A percentile compares a stretch with the other conserved stretches of the same genome.
phyloP scores from a whole-genome alignment of 2,329 filamentous ascomycete genomes.

The Neophaeococcomyces aloes region DNA sequence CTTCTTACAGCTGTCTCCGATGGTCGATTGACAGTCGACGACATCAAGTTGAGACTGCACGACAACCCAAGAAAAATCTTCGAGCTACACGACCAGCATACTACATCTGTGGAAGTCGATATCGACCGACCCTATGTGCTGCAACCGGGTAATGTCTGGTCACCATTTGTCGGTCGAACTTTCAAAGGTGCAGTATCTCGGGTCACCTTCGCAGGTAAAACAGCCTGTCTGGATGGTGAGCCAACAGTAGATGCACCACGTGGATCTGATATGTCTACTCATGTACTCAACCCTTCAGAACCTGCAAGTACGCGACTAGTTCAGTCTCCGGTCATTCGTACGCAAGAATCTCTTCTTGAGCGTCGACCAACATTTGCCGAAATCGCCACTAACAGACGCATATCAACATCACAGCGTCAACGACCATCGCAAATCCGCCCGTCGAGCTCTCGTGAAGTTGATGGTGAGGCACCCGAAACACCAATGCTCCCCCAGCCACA shows the following conservation, averaged over 20 bases:
- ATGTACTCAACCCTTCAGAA: constrained; percentile 42
- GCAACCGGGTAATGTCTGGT: constrained; percentile 47
- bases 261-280: constrained; percentile 67
- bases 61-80: constrained; percentile 74
- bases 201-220: constrained; percentile 64
- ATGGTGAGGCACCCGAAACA: constrained; percentile 17
- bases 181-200: constrained; percentile 62
- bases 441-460: constrained; percentile 13
- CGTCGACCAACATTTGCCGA: constrained; percentile 17
- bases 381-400: constrained; percentile 10
- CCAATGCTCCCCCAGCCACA: constrained; percentile 20
- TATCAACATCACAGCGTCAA: constrained; percentile 17
- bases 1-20: constrained; percentile 66
- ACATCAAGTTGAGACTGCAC: constrained; percentile 60
- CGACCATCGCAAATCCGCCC: constrained; percentile 12
- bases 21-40: constrained; percentile 61
- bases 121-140: constrained; percentile 60
- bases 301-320: constrained; percentile 44
- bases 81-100: constrained; percentile 69
- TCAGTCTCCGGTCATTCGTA: constrained; percentile 32
- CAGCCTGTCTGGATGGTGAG: constrained; percentile 63
- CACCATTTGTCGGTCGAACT: constrained; percentile 58
- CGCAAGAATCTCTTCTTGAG: constrained; percentile 30
- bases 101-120: constrained; percentile 63
- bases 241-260: constrained; percentile 45